phyloP scores from a whole-genome alignment of 441 rosid genomes.

The Croton laevigatus region DNA sequence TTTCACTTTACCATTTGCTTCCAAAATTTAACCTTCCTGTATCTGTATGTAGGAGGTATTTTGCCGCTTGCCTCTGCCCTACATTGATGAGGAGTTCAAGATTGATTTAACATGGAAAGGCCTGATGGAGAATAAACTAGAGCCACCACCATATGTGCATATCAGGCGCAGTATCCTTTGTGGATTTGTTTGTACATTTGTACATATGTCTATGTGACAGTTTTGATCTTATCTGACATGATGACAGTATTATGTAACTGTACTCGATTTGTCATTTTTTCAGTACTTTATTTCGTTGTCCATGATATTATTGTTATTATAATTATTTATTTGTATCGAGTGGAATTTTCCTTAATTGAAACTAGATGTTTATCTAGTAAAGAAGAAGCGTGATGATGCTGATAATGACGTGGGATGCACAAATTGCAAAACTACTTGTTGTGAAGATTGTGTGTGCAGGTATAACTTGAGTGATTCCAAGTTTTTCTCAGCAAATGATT shows the following conservation, averaged over 20 bases:
- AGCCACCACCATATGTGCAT: conserved; percentile 83
- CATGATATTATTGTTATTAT: not conserved
- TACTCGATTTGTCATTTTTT: not conserved
- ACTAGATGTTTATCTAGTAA: conserved; percentile 79
- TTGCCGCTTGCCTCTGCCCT: conserved; percentile 76
- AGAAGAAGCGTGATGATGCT: conserved; percentile 72
- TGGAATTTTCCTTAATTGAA: conserved; percentile 41
- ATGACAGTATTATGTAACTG: not conserved
- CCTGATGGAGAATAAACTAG: conserved; percentile 50
- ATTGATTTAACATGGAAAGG: conserved; percentile 63
- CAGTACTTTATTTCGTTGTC: not conserved
- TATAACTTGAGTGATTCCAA: conserved; percentile 22
- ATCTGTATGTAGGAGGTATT: conserved; percentile 59
- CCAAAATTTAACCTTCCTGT: conserved; percentile 19
- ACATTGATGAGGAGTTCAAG: conserved; percentile 85
- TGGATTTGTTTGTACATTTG: not conserved
- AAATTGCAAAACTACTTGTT: conserved; percentile 68
- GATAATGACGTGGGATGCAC: conserved; percentile 79
- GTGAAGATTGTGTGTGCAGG: conserved; percentile 93
- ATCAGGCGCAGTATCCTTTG: conserved; percentile 94
- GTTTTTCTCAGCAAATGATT: not conserved
- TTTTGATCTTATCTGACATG: not conserved
- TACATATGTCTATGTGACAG: not conserved
- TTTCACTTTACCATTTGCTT: not conserved
- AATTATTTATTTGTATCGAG: not conserved